A percentile compares a stretch with the other conserved stretches of the same genome.
phyloP scores from a whole-genome alignment of 2,329 filamentous ascomycete genomes.

The Fusarium equiseti region DNA sequence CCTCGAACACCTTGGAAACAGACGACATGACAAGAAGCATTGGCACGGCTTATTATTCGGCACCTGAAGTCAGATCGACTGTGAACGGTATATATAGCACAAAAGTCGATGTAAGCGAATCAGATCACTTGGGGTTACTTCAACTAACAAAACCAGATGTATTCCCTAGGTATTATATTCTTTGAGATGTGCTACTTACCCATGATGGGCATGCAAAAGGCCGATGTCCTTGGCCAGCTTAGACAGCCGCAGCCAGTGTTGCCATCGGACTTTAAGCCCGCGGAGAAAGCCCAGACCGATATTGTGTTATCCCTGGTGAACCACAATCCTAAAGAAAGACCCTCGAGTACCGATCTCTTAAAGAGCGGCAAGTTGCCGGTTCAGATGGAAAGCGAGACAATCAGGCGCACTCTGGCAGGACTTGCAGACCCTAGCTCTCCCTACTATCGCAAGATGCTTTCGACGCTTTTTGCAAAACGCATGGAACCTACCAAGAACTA shows the following conservation, averaged over 20 bases:
- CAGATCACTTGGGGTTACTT: not conserved
- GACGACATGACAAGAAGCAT: conserved; percentile 78
- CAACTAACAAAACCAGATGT: conserved; percentile 73
- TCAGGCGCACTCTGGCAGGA: conserved; percentile 83
- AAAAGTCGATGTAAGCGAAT: conserved; percentile 82
- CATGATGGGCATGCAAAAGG: conserved; percentile 75
- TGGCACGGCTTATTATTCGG: conserved; percentile 89
- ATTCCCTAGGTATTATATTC: conserved; percentile 95
- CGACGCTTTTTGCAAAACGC: conserved; percentile 82
- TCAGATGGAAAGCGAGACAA: conserved; percentile 92
- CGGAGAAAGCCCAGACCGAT: conserved; percentile 78
- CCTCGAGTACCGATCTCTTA: conserved; percentile 84
- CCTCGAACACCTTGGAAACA: conserved; percentile 57
- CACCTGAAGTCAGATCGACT: conserved; percentile 86
- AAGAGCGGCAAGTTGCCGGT: conserved; percentile 89
- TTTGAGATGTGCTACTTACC: conserved; percentile 93
- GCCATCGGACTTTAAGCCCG: conserved; percentile 77
- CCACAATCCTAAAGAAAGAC: conserved; percentile 84
- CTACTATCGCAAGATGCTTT: conserved; percentile 90
- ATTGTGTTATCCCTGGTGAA: conserved; percentile 85
- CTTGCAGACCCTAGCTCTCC: conserved; percentile 85
- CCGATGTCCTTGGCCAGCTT: conserved; percentile 73
- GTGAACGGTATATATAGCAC: conserved; percentile 84
- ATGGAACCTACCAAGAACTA: conserved; percentile 84
- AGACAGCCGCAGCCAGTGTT: conserved; percentile 75